A percentile compares a stretch with the other conserved stretches of the same genome.
Conservation (phyloP, 805 yeast genomes). For the Ogataea salicorniae region DNA sequence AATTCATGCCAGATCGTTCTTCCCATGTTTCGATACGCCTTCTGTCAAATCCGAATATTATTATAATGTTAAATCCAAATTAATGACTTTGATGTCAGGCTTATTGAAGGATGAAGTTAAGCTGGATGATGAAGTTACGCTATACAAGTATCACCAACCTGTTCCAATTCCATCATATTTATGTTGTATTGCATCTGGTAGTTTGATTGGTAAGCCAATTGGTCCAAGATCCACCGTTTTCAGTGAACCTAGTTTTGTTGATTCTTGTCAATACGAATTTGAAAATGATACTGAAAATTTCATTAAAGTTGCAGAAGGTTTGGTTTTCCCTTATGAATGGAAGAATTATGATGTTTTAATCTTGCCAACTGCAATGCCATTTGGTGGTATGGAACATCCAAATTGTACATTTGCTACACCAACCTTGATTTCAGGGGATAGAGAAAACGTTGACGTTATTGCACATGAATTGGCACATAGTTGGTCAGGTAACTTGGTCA, state of each 20-base stretch:
- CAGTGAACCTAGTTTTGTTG: constrained; percentile 66
- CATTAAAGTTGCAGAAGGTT: constrained; percentile 68
- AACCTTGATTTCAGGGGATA: constrained; percentile 77
- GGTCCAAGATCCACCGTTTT: constrained; percentile 87
- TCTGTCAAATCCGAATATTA: constrained; percentile 64
- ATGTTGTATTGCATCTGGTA: constrained; percentile 82
- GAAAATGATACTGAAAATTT: constrained; percentile 76
- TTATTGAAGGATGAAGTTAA: constrained; percentile 23
- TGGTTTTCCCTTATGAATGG: constrained; percentile 83
- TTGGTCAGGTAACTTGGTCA: constrained; percentile 89
- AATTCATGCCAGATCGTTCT: constrained; percentile 80
- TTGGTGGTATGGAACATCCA: constrained; percentile 95
- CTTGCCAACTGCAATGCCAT: constrained; percentile 73
- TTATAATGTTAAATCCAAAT: constrained; percentile 55
- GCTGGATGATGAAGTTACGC: constrained; percentile 24
- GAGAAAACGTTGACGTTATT: constrained; percentile 81
- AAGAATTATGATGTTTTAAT: constrained; percentile 73
- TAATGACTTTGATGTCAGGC: constrained; percentile 75
- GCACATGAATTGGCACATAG: constrained; percentile 93
- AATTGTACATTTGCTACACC: constrained; percentile 90
- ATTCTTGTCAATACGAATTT: constrained; percentile 73
- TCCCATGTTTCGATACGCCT: constrained; percentile 92
- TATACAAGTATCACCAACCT: constrained; percentile 58
- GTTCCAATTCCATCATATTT: constrained; percentile 84
- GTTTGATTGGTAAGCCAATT: constrained; percentile 55